Evolutionary conservation across 179 eudicot species (phyloP).

Genomic region (Patellifolia procumbens): DNA sequence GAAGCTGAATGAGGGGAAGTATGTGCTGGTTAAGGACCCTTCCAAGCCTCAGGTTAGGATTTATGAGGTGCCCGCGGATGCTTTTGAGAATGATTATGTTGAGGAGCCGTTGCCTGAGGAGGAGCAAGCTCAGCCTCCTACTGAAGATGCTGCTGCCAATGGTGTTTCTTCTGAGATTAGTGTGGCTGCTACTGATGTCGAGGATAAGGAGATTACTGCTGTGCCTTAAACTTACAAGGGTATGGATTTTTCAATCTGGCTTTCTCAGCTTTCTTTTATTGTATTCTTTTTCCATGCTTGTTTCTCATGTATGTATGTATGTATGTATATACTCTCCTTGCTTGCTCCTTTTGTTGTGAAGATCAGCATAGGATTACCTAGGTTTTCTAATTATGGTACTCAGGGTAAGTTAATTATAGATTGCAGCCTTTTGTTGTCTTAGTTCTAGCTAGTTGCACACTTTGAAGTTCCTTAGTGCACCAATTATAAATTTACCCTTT

Average conservation of each 20-base stretch:
- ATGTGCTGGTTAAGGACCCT: conserved; percentile 95
- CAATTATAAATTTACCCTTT: no score
- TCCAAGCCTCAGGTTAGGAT: conserved; percentile 92
- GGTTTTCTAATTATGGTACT: no score
- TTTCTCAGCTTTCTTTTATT: not conserved
- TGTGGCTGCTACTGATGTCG: conserved; percentile 59
- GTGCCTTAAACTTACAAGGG: conserved; percentile 59
- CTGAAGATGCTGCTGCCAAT: conserved; percentile 56
- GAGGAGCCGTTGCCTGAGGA: conserved; percentile 98
- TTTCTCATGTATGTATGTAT: not conserved
- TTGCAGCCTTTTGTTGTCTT: no score
- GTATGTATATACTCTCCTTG: not conserved
- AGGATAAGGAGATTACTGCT: conserved; percentile 58
- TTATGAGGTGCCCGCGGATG: conserved; percentile 95
- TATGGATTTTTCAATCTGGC: conserved; percentile 26
- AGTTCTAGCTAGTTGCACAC: not conserved
- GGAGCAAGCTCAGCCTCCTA: conserved; percentile 90
- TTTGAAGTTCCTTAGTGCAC: not conserved
- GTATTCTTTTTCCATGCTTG: not conserved
- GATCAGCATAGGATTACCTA: no score
- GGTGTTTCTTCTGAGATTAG: conserved; percentile 47
- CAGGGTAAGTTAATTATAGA: no score
- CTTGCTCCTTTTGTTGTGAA: not conserved
- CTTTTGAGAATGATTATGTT: conserved; percentile 95
- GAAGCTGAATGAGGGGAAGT: conserved; percentile 93